These are phyloP conservation scores for Podospora didyma DNA, from an alignment of 495 filamentous ascomycete genomes.

Conservation along the genomic window DNA sequence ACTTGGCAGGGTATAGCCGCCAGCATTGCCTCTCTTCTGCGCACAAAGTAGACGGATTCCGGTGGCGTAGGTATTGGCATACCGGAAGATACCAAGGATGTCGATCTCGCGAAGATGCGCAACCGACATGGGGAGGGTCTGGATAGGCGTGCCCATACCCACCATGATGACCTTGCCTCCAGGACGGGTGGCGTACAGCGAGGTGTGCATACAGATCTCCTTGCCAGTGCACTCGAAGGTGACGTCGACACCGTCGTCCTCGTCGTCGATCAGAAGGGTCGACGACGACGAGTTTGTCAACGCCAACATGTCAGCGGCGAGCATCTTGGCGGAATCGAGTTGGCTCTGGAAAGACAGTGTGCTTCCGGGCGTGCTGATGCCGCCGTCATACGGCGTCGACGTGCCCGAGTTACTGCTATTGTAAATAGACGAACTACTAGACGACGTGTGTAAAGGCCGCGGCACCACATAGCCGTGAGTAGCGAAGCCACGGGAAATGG, in stretches of 20 bases:
- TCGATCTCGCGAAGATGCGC: conserved; percentile 87
- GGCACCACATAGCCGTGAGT: conserved; percentile 64
- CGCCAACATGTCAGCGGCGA: conserved; percentile 51
- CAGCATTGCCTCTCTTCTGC: conserved; percentile 34
- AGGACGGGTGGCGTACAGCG: conserved; percentile 74
- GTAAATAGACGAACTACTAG: conserved; percentile 38
- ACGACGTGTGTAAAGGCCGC: conserved; percentile 32
- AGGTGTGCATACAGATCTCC: conserved; percentile 78
- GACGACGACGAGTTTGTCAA: conserved; percentile 31
- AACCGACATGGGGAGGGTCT: conserved; percentile 79
- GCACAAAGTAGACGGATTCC: conserved; percentile 65
- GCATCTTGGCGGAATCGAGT: conserved; percentile 56
- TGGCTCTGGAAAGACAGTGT: conserved; percentile 34
- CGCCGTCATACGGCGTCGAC: conserved; percentile 39
- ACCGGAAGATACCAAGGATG: conserved; percentile 87
- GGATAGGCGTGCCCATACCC: conserved; percentile 89
- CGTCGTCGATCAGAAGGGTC: conserved; percentile 35
- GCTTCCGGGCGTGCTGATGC: conserved; percentile 41
- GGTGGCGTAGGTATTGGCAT: conserved; percentile 81
- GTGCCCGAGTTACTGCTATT: conserved; percentile 35
- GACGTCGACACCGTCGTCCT: conserved; percentile 64
- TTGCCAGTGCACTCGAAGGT: conserved; percentile 93
- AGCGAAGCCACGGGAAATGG: conserved; percentile 65
- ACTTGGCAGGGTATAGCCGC: conserved; percentile 53
- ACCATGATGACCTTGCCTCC: conserved; percentile 84